phyloP scores from a whole-genome alignment of 495 filamentous ascomycete species.

The Melanomma pulvis-pyrius region DNA sequence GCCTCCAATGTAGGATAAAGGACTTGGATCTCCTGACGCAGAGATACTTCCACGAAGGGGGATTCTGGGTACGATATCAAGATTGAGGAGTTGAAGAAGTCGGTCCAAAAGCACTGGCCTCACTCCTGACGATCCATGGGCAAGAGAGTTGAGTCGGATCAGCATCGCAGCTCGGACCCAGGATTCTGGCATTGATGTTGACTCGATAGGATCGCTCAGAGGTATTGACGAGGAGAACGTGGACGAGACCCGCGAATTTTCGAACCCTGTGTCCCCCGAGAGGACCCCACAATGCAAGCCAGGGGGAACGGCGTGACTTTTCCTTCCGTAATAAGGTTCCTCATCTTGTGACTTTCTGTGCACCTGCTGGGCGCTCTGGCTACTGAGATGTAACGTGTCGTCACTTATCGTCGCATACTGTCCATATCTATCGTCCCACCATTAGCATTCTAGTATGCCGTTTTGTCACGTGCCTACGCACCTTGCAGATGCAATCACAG shows the following conservation, averaged over 20 bases:
- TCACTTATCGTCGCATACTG: slow-evolving; percentile 6
- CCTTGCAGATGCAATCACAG: slow-evolving; percentile 12
- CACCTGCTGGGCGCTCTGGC: slow-evolving; percentile 3
- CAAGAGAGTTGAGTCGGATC: slow-evolving; percentile 59
- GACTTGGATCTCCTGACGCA: slow-evolving; percentile 67
- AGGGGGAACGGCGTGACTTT: slow-evolving; percentile 2
- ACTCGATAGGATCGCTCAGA: slow-evolving; percentile 7
- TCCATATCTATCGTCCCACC: background rate
- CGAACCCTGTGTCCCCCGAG: slow-evolving; percentile 10
- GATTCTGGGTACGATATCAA: slow-evolving; percentile 58
- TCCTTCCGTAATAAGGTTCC: background rate
- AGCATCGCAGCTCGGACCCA: slow-evolving; percentile 55
- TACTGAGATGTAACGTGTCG: background rate
- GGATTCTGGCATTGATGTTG: slow-evolving; percentile 16
- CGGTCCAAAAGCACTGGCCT: slow-evolving; percentile 51
- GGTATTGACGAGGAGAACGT: slow-evolving; percentile 11
- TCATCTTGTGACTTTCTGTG: background rate
- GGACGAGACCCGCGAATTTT: background rate
- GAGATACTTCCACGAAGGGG: slow-evolving; percentile 70
- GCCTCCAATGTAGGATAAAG: slow-evolving; percentile 65
- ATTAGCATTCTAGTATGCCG: background rate
- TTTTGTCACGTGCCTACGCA: slow-evolving; percentile 5
- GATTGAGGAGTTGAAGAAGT: slow-evolving; percentile 46
- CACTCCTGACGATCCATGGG: slow-evolving; percentile 63
- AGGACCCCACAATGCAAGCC: slow-evolving; percentile 7